These are phyloP conservation scores for Omphalotus olearius DNA, from an alignment of 1,284 basidiomycete genomes.

Conservation along the genomic window DNA sequence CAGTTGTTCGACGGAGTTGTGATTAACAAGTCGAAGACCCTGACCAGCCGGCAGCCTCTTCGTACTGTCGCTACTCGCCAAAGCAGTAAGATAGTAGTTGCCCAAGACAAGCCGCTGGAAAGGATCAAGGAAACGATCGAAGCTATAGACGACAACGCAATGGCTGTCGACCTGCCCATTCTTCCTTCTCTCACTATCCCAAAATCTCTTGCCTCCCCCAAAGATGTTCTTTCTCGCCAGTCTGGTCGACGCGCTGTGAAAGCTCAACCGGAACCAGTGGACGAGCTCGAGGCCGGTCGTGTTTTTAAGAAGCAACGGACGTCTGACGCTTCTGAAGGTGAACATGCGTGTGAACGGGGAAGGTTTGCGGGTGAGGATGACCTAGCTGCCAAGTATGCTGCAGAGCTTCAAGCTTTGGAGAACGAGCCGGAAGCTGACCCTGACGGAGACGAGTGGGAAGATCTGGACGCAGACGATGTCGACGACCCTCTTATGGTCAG, in stretches of 20 bases:
- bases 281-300: slow-evolving; percentile 47
- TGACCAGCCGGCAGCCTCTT: slow-evolving; percentile 36
- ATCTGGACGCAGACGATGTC: slow-evolving; percentile 90
- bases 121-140: slow-evolving; percentile 25
- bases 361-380: no score
- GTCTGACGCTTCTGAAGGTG: slow-evolving; percentile 61
- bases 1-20: slow-evolving; percentile 54
- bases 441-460: slow-evolving; percentile 69
- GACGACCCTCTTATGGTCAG: slow-evolving; percentile 97
- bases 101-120: slow-evolving; percentile 20
- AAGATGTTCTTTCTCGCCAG: slow-evolving; percentile 21
- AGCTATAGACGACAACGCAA: slow-evolving; percentile 43
- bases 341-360: slow-evolving; percentile 23
- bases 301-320: slow-evolving; percentile 70
- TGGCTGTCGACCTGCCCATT: slow-evolving; percentile 48
- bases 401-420: slow-evolving; percentile 31
- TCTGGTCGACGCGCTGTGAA: slow-evolving; percentile 23
- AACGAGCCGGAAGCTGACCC: slow-evolving; percentile 57
- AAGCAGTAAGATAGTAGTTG: slow-evolving; percentile 24
- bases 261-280: slow-evolving; percentile 18
- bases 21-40: slow-evolving; percentile 38
- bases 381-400: slow-evolving; percentile 19
- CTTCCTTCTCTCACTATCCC: slow-evolving; percentile 41
- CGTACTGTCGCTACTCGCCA: slow-evolving; percentile 31
- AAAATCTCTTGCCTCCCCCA: slow-evolving; percentile 34